Base-by-base conservation (phyloP, 2,329 filamentous ascomycete genomes). In the Pseudocercospora vitis region DNA sequence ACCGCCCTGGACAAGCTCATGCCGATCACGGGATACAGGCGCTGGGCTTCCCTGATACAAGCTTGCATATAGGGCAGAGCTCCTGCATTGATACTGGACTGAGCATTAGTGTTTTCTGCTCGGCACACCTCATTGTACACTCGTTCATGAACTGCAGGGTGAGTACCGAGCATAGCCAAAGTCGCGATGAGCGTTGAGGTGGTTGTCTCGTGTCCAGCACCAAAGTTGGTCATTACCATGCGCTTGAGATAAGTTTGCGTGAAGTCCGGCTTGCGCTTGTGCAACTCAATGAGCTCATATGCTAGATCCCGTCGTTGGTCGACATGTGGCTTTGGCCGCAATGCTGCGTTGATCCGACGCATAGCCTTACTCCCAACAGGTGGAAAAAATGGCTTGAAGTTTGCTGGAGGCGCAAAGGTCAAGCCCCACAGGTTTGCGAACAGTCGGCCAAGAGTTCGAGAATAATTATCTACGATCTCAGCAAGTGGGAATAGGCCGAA, bases 21-120 rank as follows among this genome's bases (percentile, higher is more conserved):
- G 2, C 75, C 74, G 1, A 73, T 68, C 1, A 74, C 70, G 3
- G 75, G 74, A 56, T 76, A 71, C 70, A 58, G 74, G 67, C 76
- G 70, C 7, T 76, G 63, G 0, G 73, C 66, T 59, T 78, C 75
- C 55, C 74, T 72, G 60, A 77, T 75, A 26, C 73, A 65, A 12
- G 73, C 73, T 52, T 73, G 69, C 2, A 75, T 65, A 58, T 75
- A 76, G 0, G 71, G 62, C 58, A 72, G 65, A 7, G 63, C 58
- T 16, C 64, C 57, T 2, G 66, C 64, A 48, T 71, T 64, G 18
- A 53, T 52, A 6, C 66, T 52, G 4, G 59, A 11, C 9, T 48
- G 40, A 7, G 16, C 35, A 8, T 26, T 33, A 16, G 5, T 31
- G 23, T 14, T 9, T 7, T 23, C n/a, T 19, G 12, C 9, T 18